Conservation (phyloP, 1,284 basidiomycete species). For the Lentinula novae-zelandiae region DNA sequence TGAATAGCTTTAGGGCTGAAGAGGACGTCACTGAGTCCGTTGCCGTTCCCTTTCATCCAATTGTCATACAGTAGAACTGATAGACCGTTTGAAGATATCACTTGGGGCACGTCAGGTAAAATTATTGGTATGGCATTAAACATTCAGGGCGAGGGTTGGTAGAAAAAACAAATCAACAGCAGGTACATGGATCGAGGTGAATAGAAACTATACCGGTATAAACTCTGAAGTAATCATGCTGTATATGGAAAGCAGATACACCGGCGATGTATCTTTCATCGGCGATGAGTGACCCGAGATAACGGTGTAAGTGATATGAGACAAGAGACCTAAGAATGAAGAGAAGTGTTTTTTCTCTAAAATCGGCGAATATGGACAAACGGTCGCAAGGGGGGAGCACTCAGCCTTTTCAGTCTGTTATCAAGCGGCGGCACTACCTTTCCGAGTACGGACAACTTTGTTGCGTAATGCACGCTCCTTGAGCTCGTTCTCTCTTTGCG, state of each 20-base stretch:
- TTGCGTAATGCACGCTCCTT: slow-evolving; percentile 77
- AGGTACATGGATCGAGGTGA: neutral
- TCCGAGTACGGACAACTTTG: slow-evolving; percentile 72
- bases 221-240: neutral
- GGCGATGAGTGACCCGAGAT: neutral
- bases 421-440: slow-evolving; percentile 25
- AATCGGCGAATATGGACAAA: neutral
- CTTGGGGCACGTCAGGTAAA: neutral
- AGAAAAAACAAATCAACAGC: neutral
- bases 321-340: neutral
- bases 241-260: neutral
- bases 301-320: neutral
- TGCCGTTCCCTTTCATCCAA: neutral
- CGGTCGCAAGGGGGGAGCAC: neutral
- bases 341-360: neutral
- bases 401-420: neutral
- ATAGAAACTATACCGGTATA: neutral
- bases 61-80: no score
- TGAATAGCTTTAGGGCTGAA: neutral
- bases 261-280: neutral
- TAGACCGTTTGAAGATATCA: neutral
- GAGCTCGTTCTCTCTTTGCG: slow-evolving; percentile 65
- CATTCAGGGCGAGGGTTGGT: neutral
- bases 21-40: neutral
- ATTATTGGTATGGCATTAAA: neutral